Conservation (phyloP, 1,284 basidiomycete genomes). For the Sanghuangporus weigelae region DNA sequence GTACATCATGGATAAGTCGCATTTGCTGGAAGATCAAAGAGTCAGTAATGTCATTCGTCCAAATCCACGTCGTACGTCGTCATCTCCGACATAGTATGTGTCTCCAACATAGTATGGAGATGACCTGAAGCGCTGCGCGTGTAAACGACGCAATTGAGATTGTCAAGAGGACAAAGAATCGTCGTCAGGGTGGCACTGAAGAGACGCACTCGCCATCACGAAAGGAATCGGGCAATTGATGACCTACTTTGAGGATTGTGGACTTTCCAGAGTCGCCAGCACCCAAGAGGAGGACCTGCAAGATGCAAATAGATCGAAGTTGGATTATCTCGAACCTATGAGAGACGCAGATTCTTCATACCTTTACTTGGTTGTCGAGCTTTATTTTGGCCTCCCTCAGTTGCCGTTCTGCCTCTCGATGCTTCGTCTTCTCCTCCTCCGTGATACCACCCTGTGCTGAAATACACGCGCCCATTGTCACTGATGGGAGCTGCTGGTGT, state of each 20-base stretch:
- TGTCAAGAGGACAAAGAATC: not conserved
- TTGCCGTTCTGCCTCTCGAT: conserved; percentile 63
- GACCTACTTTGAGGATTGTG: conserved; percentile 78
- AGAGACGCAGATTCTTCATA: conserved; percentile 27
- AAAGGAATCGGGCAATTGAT: conserved; percentile 9
- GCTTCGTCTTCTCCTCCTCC: conserved; percentile 57
- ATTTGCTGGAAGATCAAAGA: conserved; percentile 58
- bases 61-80: too few species aligned
- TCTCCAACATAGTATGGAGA: too few species aligned
- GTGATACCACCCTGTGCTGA: conserved; percentile 49
- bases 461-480: conserved; percentile 70
- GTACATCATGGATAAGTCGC: conserved; percentile 79
- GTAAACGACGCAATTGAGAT: not conserved
- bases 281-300: conserved; percentile 79
- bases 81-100: too few species aligned
- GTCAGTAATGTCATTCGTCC: too few species aligned
- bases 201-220: not conserved
- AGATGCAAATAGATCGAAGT: conserved; percentile 4
- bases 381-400: conserved; percentile 64
- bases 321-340: not conserved
- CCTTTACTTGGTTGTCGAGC: conserved; percentile 76
- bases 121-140: not conserved
- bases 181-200: not conserved
- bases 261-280: conserved; percentile 95
- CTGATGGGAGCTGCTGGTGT: not conserved